Percentiles rank a stretch among this genome's conserved stretches.
These are phyloP conservation scores for Rhizopogon sp. DNA, from an alignment of 768 basidiomycete species.

Conservation along the genomic window DNA sequence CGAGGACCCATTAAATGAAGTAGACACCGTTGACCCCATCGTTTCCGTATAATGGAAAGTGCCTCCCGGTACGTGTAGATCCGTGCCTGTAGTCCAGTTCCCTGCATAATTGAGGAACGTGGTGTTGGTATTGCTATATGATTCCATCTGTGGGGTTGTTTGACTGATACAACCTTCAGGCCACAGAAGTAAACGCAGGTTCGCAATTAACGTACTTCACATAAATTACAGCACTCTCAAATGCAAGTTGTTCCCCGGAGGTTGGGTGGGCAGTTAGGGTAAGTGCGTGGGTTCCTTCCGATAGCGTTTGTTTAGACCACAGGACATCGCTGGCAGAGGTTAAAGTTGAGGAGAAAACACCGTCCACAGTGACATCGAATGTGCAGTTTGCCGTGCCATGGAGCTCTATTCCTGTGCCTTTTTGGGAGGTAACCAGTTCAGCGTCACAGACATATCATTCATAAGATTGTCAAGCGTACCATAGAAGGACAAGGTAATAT, in stretches of 20 bases:
- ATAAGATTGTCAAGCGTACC: conserved; percentile 8
- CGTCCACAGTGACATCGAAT: conserved; percentile 8
- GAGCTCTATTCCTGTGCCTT: conserved; percentile 7
- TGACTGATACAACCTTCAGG: conserved; percentile 1
- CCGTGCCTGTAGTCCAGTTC: conserved; percentile 5
- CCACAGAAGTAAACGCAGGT: background rate
- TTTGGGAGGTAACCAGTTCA: background rate
- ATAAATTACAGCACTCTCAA: conserved; percentile 4
- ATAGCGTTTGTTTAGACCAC: background rate
- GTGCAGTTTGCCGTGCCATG: conserved; percentile 8
- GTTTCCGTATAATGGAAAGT: conserved; percentile 5
- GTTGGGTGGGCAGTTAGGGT: conserved; percentile 7
- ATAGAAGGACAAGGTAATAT: conserved; percentile 20
- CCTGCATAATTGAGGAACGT: conserved; percentile 12
- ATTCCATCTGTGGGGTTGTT: background rate
- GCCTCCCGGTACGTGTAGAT: conserved; percentile 3
- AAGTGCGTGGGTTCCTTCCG: conserved; percentile 4
- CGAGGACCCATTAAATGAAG: conserved; percentile 2
- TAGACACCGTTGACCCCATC: conserved; percentile 1
- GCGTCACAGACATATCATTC: background rate
- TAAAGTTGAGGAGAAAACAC: background rate
- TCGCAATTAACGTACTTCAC: background rate
- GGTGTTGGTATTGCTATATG: conserved; percentile 7
- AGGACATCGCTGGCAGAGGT: conserved; percentile 1
- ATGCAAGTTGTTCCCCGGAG: conserved; percentile 6